These are phyloP conservation scores for Fraxinus greggii DNA, from an alignment of 305 asterid species.

Conservation along the genomic window DNA sequence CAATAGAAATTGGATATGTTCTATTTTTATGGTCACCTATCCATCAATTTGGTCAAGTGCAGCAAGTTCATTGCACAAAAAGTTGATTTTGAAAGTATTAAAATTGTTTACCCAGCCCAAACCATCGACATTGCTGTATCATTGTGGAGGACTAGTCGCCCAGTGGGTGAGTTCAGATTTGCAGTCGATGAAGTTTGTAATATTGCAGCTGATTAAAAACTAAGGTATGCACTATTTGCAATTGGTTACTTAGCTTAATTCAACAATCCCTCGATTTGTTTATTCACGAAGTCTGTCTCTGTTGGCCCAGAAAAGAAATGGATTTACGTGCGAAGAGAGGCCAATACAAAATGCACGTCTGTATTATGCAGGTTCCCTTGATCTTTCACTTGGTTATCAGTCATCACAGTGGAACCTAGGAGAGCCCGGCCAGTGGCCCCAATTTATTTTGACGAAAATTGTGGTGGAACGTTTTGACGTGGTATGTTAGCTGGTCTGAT, in stretches of 20 bases:
- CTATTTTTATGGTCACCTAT: constrained; percentile 21
- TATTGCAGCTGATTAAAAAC: constrained; percentile 15
- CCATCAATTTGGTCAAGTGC: constrained; percentile 2
- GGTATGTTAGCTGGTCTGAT: constrained; percentile 37
- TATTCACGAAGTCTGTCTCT: constrained; percentile 1
- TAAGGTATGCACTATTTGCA: constrained; percentile 29
- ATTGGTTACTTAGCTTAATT: constrained; percentile 22
- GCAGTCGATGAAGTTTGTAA: constrained; percentile 24
- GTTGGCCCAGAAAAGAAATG: constrained; percentile 20
- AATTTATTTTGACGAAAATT: constrained; percentile 23
- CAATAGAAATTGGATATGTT: constrained; percentile 21
- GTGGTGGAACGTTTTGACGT: constrained; percentile 39
- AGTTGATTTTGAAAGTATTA: constrained; percentile 28
- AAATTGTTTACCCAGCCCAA: constrained; percentile 27
- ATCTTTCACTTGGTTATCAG: constrained; percentile 28
- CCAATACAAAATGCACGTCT: constrained; percentile 30
- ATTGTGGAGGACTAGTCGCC: neutral
- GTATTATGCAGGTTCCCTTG: constrained; percentile 25
- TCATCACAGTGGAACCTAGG: constrained; percentile 24
- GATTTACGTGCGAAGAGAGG: neutral
- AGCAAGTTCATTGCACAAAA: neutral
- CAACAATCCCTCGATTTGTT: constrained; percentile 25
- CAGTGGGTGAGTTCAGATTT: constrained; percentile 20
- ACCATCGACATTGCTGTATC: neutral
- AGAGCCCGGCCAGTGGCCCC: constrained; percentile 32